Conservation (phyloP, 2,329 filamentous ascomycete species). For the Endocalyx cinctus region DNA sequence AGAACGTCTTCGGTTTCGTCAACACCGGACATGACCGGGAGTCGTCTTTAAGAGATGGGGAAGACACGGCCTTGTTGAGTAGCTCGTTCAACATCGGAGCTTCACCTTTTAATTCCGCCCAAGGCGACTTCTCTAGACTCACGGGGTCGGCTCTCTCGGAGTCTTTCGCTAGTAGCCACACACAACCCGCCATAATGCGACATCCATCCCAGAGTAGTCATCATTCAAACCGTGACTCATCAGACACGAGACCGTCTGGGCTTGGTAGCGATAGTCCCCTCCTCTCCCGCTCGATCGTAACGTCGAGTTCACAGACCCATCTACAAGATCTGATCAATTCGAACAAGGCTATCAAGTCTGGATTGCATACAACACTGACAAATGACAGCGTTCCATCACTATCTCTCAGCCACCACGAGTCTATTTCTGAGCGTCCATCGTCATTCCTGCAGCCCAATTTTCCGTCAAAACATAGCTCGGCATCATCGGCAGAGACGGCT, state of each 20-base stretch:
- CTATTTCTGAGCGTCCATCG: conserved; percentile 33
- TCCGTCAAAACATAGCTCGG: conserved; percentile 21
- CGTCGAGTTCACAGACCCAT: conserved; percentile 49
- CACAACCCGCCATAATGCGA: conserved; percentile 34
- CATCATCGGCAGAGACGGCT: conserved; percentile 15
- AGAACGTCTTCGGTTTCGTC: conserved; percentile 22
- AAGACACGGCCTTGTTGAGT: conserved; percentile 38
- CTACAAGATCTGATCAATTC: conserved; percentile 57
- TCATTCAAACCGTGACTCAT: conserved; percentile 44
- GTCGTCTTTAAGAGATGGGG: too few species aligned
- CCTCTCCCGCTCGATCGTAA: conserved; percentile 45
- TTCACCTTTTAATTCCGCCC: conserved; percentile 16
- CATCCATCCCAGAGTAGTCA: conserved; percentile 48
- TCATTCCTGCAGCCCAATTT: conserved; percentile 24
- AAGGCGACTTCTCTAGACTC: conserved; percentile 47
- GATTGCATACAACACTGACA: conserved; percentile 48
- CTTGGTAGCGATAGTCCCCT: conserved; percentile 57
- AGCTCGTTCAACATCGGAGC: conserved; percentile 24
- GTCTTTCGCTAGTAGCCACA: conserved; percentile 34
- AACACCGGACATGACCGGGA: conserved; percentile 28
- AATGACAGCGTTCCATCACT: conserved; percentile 56
- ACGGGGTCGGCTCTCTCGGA: conserved; percentile 47
- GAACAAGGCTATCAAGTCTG: conserved; percentile 54
- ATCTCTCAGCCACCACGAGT: conserved; percentile 47
- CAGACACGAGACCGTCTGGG: conserved; percentile 35